A percentile compares a stretch with the other conserved stretches of the same genome.
phyloP scores from a whole-genome alignment of 768 basidiomycete species.

The Auricularia sp. region DNA sequence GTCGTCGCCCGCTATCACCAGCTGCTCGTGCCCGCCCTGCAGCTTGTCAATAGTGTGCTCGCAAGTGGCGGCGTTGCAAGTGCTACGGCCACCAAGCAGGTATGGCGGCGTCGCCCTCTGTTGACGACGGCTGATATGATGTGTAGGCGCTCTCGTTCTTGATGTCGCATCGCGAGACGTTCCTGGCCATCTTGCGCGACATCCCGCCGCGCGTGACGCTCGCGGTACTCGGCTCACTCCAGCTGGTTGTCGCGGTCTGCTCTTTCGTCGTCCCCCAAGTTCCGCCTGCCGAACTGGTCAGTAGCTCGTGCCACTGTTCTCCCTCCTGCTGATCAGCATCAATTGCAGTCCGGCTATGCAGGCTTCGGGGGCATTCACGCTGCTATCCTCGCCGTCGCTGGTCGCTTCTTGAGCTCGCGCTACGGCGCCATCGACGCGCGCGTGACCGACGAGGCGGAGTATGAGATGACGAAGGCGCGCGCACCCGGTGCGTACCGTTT shows the following conservation, averaged over 20 bases:
- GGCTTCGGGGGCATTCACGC: conserved; percentile 82
- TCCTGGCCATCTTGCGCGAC: conserved; percentile 73
- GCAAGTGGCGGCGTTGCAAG: conserved; percentile 68
- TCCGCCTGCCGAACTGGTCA: conserved; percentile 67
- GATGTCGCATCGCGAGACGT: conserved; percentile 70
- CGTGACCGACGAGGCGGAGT: conserved; percentile 60
- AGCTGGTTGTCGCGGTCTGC: conserved; percentile 67
- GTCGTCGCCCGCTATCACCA: conserved; percentile 88
- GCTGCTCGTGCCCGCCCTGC: conserved; percentile 75
- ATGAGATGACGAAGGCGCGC: conserved; percentile 39
- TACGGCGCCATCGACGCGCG: conserved; percentile 46
- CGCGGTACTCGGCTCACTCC: conserved; percentile 65
- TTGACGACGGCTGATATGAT: neutral
- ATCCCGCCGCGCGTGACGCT: conserved; percentile 52
- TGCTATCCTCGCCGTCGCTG: conserved; percentile 64
- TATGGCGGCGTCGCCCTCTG: conserved; percentile 17
- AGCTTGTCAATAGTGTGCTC: conserved; percentile 67
- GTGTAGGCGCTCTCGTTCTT: conserved; percentile 70
- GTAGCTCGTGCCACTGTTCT: conserved; percentile 17
- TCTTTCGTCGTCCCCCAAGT: conserved; percentile 58
- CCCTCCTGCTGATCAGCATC: neutral
- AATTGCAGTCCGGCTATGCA: conserved; percentile 18
- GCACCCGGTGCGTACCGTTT: conserved; percentile 39
- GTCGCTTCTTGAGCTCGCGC: conserved; percentile 53
- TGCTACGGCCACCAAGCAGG: conserved; percentile 59